Evolutionary conservation across 2,329 filamentous ascomycete genomes (phyloP), one percentile per base, ranked within the genome.

Genomic region (Aschersonia sp.): DNA sequence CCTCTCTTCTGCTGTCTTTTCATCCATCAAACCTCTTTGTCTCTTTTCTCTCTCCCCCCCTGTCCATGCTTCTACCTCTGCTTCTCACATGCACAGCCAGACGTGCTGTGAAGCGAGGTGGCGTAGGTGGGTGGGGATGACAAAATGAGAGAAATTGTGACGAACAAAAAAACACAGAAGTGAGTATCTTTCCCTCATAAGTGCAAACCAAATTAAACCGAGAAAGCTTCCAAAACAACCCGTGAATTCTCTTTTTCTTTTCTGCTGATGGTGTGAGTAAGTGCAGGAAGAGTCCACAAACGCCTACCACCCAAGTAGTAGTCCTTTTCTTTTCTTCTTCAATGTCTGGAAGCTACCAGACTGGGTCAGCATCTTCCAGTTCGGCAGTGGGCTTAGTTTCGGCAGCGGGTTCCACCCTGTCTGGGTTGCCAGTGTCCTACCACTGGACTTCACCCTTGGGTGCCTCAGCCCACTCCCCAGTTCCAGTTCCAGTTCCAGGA

Each of bases 111-210:
- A 22, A 22, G 22, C 22, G 22, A 22, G 22, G 22, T 22, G 22
- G 22, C 22, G 22, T 22, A 22, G 2, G 22, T 22, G 22, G 22
- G 8, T 12, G 35, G 29, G 29, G 7, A 43, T 6, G 42, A 31
- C 22, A 31, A 11, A 29, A 43, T 9, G 31, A 11, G n/a, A 9
- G 29, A 35, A 2, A 50, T 47, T 50, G 47, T 53, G 51, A 42
- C 47, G 44, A 49, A 46, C 51, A 48, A 52, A 46, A 54, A 46
- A 51, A 47, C 47, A 54, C 46, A 47, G 51, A 53, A 60, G 54
- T 65, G 77, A 87, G 83, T 95, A 88, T 97, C 90, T 97, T 97
- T 97, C 90, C 90, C 88, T 96, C 89, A 85, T 96, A 76, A 96
- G 88, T 83, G 81, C 83, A 73, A 37, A 69, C 75, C 75, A 78